Evolutionary conservation across 2,329 filamentous ascomycete genomes (phyloP), one percentile per base, ranked within the genome.

Genomic region (Xylaria sp.): DNA sequence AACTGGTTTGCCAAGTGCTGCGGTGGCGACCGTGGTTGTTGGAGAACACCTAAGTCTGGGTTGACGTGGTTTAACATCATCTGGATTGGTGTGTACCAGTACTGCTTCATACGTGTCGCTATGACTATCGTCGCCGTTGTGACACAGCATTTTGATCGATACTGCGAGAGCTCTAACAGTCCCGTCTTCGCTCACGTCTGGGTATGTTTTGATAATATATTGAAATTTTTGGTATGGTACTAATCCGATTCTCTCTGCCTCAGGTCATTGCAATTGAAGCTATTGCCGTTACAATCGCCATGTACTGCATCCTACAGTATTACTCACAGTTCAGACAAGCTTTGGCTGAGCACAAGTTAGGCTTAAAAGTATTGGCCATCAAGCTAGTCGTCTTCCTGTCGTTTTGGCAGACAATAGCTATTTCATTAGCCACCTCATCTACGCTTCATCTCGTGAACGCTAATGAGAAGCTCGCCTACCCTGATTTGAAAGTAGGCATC

Each of bases 301-400:
- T 97, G 92, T 96, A 92, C 82, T 94, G 92, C 78, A 81, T 97
- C 51, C 90, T 97, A 70, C 93, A 97, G 75, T 96, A 96, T 79
- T 97, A 97, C 79, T 79, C 92, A 34, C 93, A 97, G 79, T 84
- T 96, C 54, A 89, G 88, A 70, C 81, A 85, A 0, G 88, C 92
- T 67, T 85, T 97, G 30, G 84, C 85, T 7, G 86, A 90, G 62
- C 88, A 97, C 76, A 85, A 82, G 19, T 92, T 93, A 0, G 91
- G 95, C 72, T 80, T 95, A 71, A 97, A 97, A 80, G 89, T 97
- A 30, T 77, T 93, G 21, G 92, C 93, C 75, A 96, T 97, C 81
- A 97, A 97, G 80, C 85, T 97, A 32, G 93, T 97, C 76, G 93
- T 97, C 75, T 97, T 97, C 83, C 86, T 97, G 73, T 94, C 91